phyloP scores from a whole-genome alignment of 208 protist species.

The Leishmania guyanensis region DNA sequence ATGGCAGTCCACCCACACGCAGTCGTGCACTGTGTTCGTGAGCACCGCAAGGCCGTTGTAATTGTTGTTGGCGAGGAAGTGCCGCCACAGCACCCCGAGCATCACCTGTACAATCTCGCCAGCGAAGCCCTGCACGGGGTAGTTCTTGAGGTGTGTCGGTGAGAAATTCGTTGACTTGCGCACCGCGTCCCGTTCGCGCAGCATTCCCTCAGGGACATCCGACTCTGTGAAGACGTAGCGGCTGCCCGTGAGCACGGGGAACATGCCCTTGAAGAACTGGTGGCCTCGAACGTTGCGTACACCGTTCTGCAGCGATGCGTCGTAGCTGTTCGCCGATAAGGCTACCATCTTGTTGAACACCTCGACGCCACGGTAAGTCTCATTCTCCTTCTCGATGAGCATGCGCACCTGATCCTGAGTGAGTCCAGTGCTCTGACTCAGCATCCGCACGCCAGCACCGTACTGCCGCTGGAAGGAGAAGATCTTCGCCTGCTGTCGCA shows the following conservation, averaged over 20 bases:
- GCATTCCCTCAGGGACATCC: slow-evolving; percentile 81
- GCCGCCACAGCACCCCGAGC: slow-evolving; percentile 90
- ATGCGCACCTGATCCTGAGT: slow-evolving; percentile 90
- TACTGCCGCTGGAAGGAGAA: slow-evolving; percentile 95
- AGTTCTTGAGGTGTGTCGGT: slow-evolving; percentile 93
- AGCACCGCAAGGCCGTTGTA: slow-evolving; percentile 91
- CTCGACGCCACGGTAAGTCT: slow-evolving; percentile 89
- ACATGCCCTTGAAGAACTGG: slow-evolving; percentile 93
- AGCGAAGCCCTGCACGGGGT: slow-evolving; percentile 94
- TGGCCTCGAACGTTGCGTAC: slow-evolving; percentile 85
- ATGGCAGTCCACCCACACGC: slow-evolving; percentile 93
- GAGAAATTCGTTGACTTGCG: slow-evolving; percentile 92
- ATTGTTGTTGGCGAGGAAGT: slow-evolving; percentile 86
- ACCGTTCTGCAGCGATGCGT: slow-evolving; percentile 87
- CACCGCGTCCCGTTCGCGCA: slow-evolving; percentile 45
- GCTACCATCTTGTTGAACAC: slow-evolving; percentile 91
- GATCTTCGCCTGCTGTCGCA: slow-evolving; percentile 93
- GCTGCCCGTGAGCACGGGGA: slow-evolving; percentile 89
- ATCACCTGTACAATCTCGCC: slow-evolving; percentile 94
- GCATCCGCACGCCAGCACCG: slow-evolving; percentile 91
- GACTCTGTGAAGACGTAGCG: slow-evolving; percentile 92
- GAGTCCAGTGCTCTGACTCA: slow-evolving; percentile 90
- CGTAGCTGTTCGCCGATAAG: slow-evolving; percentile 89
- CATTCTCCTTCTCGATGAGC: slow-evolving; percentile 91
- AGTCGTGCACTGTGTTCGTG: slow-evolving; percentile 94